phyloP scores from a whole-genome alignment of 2,329 filamentous ascomycete species.

The Lasiodiplodia theobromae region DNA sequence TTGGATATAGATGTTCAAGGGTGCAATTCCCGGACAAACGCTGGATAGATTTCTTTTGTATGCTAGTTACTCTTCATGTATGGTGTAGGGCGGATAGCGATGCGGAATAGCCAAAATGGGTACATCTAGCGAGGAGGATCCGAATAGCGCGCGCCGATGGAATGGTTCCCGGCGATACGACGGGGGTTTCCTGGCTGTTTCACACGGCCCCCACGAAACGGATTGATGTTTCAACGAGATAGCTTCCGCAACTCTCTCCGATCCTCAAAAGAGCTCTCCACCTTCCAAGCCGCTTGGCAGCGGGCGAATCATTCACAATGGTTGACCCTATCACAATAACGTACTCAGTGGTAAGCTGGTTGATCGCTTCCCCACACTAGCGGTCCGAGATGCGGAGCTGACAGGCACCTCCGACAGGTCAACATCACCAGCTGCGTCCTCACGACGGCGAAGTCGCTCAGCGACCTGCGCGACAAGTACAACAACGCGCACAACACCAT shows the following conservation, averaged over 20 bases:
- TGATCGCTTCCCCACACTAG: not conserved
- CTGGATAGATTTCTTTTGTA: not conserved
- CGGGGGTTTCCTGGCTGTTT: not conserved
- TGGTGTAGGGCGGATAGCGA: not conserved
- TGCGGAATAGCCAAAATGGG: not conserved
- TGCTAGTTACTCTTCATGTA: no score
- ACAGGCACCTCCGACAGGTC: conserved; percentile 26
- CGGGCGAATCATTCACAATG: conserved; percentile 3
- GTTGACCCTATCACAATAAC: not conserved
- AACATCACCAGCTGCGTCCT: conserved; percentile 39
- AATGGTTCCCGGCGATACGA: not conserved
- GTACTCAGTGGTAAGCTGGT: conserved; percentile 4
- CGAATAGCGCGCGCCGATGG: not conserved
- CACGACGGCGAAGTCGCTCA: conserved; percentile 40
- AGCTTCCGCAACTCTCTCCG: not conserved
- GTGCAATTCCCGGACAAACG: no score
- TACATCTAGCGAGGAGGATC: not conserved
- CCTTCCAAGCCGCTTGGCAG: not conserved
- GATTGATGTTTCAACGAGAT: not conserved
- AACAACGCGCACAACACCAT: conserved; percentile 43
- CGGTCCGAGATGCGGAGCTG: not conserved
- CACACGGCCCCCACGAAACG: not conserved
- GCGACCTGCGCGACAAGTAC: conserved; percentile 41
- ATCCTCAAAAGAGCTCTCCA: not conserved
- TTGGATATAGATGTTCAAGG: not conserved